A percentile compares a stretch with the other conserved stretches of the same genome.
Evolutionary conservation across 371 early-diverging fungal species (phyloP).

Genomic region (Apophysomyces ossiformis): DNA sequence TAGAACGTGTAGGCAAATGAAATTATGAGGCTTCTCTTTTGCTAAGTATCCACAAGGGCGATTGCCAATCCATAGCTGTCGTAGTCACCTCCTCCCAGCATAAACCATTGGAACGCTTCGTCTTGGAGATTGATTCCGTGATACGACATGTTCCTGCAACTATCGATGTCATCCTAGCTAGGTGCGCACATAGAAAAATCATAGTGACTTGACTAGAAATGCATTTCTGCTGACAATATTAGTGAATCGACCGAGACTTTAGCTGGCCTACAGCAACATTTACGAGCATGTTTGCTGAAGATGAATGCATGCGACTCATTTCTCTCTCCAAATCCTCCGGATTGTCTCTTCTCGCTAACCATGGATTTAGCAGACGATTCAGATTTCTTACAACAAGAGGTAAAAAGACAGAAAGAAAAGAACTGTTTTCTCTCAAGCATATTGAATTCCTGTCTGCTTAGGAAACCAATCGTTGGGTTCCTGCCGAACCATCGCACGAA

Average conservation of each 20-base stretch:
- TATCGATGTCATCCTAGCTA: conserved; percentile 11
- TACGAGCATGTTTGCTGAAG: conserved; percentile 51
- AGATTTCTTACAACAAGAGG: conserved; percentile 15
- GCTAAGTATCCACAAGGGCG: conserved; percentile 32
- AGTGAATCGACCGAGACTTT: conserved; percentile 29
- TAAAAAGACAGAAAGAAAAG: conserved; percentile 11
- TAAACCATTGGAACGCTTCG: conserved; percentile 53
- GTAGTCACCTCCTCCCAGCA: conserved; percentile 29
- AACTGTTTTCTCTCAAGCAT: not conserved
- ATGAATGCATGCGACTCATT: conserved; percentile 28
- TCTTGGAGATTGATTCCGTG: conserved; percentile 51
- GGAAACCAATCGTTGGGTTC: conserved; percentile 46
- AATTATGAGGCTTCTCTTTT: not conserved
- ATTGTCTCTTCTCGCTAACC: conserved; percentile 43
- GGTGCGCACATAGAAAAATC: not conserved
- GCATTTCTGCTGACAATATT: not conserved
- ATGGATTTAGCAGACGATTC: conserved; percentile 40
- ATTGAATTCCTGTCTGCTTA: not conserved
- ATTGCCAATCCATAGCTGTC: conserved; percentile 40
- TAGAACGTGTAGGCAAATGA: conserved; percentile 42
- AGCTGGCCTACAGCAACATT: conserved; percentile 44
- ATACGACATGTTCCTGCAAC: conserved; percentile 15
- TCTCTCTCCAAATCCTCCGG: conserved; percentile 14
- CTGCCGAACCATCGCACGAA: conserved; percentile 33
- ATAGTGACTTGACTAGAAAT: not conserved